phyloP scores from a whole-genome alignment of 768 basidiomycete genomes.

The Boletus eberwhitei region DNA sequence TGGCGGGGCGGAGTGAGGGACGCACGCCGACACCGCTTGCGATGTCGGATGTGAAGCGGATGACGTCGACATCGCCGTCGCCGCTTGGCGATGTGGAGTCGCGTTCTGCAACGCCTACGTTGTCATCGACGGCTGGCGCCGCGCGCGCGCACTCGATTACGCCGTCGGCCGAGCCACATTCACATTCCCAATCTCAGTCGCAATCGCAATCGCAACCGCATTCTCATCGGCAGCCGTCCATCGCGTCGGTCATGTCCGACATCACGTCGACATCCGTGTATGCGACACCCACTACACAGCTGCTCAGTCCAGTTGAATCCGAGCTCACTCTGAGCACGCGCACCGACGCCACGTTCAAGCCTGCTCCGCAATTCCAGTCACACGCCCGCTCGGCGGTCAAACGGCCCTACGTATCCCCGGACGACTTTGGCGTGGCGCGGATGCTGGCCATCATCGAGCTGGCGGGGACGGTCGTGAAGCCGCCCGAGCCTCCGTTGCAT shows the following conservation, averaged over 20 bases:
- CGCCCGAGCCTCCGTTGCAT: constrained; percentile 42
- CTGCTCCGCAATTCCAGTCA: constrained; percentile 1
- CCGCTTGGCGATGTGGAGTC: constrained; percentile 17
- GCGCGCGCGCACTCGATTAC: constrained; percentile 26
- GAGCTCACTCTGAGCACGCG: constrained; percentile 3
- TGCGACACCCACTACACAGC: constrained; percentile 39
- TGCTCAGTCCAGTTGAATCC: constrained; percentile 23
- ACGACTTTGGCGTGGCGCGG: constrained; percentile 82
- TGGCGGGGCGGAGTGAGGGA: constrained; percentile 9
- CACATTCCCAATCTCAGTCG: constrained; percentile 17
- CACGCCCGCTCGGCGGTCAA: constrained; percentile 28
- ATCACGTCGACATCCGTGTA: constrained; percentile 41
- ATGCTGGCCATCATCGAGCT: constrained; percentile 90
- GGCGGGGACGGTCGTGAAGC: constrained; percentile 41
- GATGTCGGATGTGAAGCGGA: constrained; percentile 14
- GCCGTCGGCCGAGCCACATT: constrained; percentile 26
- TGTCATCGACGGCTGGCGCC: constrained; percentile 5
- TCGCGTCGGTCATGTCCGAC: constrained; percentile 73
- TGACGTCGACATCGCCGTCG: constrained; percentile 23
- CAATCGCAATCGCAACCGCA: constrained; percentile 16
- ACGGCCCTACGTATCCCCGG: constrained; percentile 53
- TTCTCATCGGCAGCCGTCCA: constrained; percentile 59
- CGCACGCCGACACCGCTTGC: constrained; percentile 32
- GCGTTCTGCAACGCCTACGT: constrained; percentile 29
- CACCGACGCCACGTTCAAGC: constrained; percentile 26